phyloP scores from a whole-genome alignment of 345 rosid species.

The Lenwebbia sp. region DNA sequence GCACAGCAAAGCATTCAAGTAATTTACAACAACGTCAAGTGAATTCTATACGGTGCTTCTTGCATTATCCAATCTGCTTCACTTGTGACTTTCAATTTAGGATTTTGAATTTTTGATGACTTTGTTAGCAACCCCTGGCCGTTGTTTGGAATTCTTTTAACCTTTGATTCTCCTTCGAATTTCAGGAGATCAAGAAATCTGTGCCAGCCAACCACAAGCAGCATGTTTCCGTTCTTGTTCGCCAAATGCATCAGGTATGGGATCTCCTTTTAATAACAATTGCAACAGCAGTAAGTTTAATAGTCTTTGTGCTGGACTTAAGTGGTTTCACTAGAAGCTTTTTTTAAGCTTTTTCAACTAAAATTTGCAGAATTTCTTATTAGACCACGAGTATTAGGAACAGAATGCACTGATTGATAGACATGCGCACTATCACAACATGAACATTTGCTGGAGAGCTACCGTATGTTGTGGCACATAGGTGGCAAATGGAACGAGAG shows the following conservation, averaged over 20 bases:
- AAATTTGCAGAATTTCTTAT: not conserved
- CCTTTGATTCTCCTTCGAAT: not conserved
- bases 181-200: constrained; percentile 72
- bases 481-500: not conserved
- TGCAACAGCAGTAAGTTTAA: not conserved
- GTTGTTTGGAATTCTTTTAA: not conserved
- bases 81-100: not conserved
- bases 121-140: not conserved
- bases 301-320: not conserved
- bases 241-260: constrained; percentile 93
- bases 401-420: not conserved
- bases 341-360: not conserved
- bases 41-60: not conserved
- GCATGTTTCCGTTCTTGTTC: constrained; percentile 80
- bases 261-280: not conserved
- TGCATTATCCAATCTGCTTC: not conserved
- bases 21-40: not conserved
- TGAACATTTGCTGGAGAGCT: not conserved
- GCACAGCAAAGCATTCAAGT: not conserved
- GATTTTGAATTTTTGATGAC: not conserved
- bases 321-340: not conserved
- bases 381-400: not conserved
- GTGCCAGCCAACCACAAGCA: constrained; percentile 72
- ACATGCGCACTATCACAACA: not conserved
- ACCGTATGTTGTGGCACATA: not conserved